phyloP scores from a whole-genome alignment of 1,284 basidiomycete genomes.

The Malassezia japonica region DNA sequence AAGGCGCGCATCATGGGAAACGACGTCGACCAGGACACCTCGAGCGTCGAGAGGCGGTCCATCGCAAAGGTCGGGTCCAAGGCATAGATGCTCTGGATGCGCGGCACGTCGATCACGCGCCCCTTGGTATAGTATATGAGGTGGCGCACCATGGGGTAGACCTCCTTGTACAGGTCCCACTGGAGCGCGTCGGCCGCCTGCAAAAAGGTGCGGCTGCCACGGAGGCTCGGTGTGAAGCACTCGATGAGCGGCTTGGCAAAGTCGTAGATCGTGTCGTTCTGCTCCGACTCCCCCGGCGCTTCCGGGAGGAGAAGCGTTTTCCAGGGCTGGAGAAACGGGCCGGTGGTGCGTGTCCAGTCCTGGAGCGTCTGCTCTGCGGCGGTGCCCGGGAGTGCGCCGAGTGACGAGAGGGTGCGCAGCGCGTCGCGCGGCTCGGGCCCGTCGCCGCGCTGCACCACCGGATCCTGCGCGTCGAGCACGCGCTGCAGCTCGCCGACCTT shows the following conservation, averaged over 20 bases:
- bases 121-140: constrained; percentile 80
- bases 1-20: constrained; percentile 68
- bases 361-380: constrained; percentile 21
- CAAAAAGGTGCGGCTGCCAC: constrained; percentile 56
- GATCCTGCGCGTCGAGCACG: constrained; percentile 35
- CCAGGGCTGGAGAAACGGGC: constrained; percentile 76
- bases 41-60: constrained; percentile 54
- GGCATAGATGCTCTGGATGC: constrained; percentile 74
- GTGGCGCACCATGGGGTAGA: constrained; percentile 78
- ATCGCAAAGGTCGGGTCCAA: constrained; percentile 35
- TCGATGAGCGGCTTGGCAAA: neutral
- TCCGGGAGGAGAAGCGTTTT: constrained; percentile 69
- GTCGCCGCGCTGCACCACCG: constrained; percentile 28
- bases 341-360: constrained; percentile 42
- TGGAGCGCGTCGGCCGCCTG: constrained; percentile 74
- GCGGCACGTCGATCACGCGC: constrained; percentile 74
- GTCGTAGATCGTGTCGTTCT: neutral
- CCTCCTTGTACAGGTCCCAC: constrained; percentile 73
- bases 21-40: constrained; percentile 58
- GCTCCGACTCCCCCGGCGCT: constrained; percentile 19
- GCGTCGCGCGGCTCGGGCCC: constrained; percentile 13
- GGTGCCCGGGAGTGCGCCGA: constrained; percentile 15
- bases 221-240: constrained; percentile 6
- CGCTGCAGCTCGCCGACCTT: constrained; percentile 36
- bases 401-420: neutral